phyloP scores from a whole-genome alignment of 1,284 basidiomycete species.

The Leccinum proximum region DNA sequence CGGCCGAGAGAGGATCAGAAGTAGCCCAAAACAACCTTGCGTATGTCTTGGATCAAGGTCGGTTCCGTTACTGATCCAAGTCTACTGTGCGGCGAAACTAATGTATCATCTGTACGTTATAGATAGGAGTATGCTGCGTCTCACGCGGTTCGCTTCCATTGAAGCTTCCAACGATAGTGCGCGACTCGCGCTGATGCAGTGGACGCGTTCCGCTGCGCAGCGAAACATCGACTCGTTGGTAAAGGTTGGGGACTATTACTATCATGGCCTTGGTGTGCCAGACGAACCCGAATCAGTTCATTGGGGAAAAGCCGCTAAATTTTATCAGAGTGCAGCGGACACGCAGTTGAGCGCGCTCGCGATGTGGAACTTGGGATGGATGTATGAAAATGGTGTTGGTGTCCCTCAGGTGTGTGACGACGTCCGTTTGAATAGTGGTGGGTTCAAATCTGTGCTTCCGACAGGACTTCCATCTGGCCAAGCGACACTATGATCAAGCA shows the following conservation, averaged over 20 bases:
- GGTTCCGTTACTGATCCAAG: conserved; percentile 16
- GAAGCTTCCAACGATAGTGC: conserved; percentile 78
- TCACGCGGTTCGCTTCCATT: conserved; percentile 65
- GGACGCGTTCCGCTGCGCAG: conserved; percentile 93
- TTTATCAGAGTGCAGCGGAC: conserved; percentile 92
- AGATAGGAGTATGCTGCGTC: conserved; percentile 75
- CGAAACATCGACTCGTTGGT: conserved; percentile 94
- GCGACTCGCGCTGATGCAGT: conserved; percentile 83
- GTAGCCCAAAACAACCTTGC: conserved; percentile 96
- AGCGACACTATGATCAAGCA: conserved; percentile 93
- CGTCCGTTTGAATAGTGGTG: background rate
- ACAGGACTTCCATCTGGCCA: conserved; percentile 95
- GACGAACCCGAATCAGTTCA: conserved; percentile 58
- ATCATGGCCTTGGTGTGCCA: conserved; percentile 78
- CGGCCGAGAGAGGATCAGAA: conserved; percentile 91
- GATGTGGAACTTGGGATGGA: conserved; percentile 99
- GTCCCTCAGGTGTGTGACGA: conserved; percentile 66
- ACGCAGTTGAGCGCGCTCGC: conserved; percentile 91
- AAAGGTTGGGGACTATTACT: conserved; percentile 97
- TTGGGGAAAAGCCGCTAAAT: conserved; percentile 87
- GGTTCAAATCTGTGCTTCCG: background rate
- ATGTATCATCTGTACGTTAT: conserved; percentile 4
- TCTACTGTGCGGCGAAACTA: background rate
- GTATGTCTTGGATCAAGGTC: conserved; percentile 89
- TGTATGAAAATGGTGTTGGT: conserved; percentile 97